phyloP scores from a whole-genome alignment of 73 alveolate genomes.

The Paramecium primaurelia region DNA sequence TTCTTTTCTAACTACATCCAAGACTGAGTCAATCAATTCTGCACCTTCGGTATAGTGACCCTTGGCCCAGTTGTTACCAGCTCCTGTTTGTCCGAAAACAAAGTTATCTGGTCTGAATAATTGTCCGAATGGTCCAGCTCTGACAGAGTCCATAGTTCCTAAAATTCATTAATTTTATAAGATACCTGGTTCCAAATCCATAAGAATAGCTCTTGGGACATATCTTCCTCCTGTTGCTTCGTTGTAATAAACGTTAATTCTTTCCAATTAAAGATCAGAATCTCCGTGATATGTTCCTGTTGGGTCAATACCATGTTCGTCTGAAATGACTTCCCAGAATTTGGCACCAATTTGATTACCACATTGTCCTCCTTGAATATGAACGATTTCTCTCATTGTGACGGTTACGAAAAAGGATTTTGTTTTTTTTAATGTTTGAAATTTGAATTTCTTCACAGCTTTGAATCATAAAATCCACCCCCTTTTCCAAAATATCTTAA shows the following conservation, averaged over 20 bases:
- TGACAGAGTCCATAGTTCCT: conserved; percentile 95
- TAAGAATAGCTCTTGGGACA: conserved; percentile 98
- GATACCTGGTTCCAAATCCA: conserved; percentile 98
- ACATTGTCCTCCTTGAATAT: conserved; percentile 98
- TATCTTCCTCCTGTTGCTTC: conserved; percentile 99
- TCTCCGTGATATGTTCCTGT: conserved; percentile 99
- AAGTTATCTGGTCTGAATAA: conserved; percentile 99
- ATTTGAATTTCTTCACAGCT: conserved; percentile 37
- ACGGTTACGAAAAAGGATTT: conserved; percentile 58
- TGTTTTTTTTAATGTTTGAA: conserved; percentile 34
- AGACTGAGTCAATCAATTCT: conserved; percentile 90
- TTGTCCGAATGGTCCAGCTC: conserved; percentile 98
- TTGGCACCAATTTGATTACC: conserved; percentile 99
- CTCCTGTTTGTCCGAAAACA: conserved; percentile 96
- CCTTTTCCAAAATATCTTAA: background rate
- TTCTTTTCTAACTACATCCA: conserved; percentile 96
- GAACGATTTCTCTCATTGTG: conserved; percentile 98
- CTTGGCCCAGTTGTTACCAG: conserved; percentile 99
- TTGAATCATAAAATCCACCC: background rate
- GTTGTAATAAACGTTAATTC: conserved; percentile 96
- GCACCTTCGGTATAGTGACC: conserved; percentile 99
- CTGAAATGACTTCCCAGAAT: conserved; percentile 99
- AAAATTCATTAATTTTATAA: background rate
- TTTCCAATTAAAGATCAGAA: conserved; percentile 93
- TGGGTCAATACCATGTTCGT: conserved; percentile 99